phyloP scores from a whole-genome alignment of 805 yeast species.

The Wickerhamomyces sydowiorum region DNA sequence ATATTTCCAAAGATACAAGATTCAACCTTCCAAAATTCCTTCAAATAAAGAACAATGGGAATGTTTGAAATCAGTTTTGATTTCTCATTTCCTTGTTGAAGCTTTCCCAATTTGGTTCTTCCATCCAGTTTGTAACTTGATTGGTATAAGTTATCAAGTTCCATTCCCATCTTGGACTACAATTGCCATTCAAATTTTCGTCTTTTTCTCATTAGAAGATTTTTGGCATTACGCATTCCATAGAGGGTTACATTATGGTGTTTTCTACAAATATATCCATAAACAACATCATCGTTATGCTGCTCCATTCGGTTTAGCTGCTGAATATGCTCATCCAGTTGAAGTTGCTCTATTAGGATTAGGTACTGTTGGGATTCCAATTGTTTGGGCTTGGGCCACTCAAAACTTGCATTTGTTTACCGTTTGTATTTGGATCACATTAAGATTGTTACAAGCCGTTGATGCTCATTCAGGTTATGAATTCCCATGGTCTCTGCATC shows the following conservation, averaged over 20 bases:
- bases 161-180: slow-evolving; percentile 74
- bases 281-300: slow-evolving; percentile 98
- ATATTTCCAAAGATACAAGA: slow-evolving; percentile 78
- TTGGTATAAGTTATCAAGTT: slow-evolving; percentile 72
- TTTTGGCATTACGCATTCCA: slow-evolving; percentile 97
- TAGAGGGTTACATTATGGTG: slow-evolving; percentile 82
- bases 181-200: slow-evolving; percentile 58
- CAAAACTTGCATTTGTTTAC: slow-evolving; percentile 82
- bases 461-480: slow-evolving; percentile 98
- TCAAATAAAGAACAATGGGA: slow-evolving; percentile 84
- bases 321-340: slow-evolving; percentile 95
- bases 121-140: slow-evolving; percentile 82
- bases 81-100: slow-evolving; percentile 87
- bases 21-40: slow-evolving; percentile 84
- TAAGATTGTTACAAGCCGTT: slow-evolving; percentile 91
- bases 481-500: slow-evolving; percentile 94
- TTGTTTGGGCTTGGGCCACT: slow-evolving; percentile 72
- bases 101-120: slow-evolving; percentile 96
- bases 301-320: slow-evolving; percentile 95
- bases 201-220: slow-evolving; percentile 86
- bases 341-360: slow-evolving; percentile 89
- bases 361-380: slow-evolving; percentile 96
- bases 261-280: slow-evolving; percentile 88
- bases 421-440: slow-evolving; percentile 79
- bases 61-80: slow-evolving; percentile 78